These are phyloP conservation scores for Yamadazyma laniorum DNA, from an alignment of 805 yeast species.

Conservation along the genomic window DNA sequence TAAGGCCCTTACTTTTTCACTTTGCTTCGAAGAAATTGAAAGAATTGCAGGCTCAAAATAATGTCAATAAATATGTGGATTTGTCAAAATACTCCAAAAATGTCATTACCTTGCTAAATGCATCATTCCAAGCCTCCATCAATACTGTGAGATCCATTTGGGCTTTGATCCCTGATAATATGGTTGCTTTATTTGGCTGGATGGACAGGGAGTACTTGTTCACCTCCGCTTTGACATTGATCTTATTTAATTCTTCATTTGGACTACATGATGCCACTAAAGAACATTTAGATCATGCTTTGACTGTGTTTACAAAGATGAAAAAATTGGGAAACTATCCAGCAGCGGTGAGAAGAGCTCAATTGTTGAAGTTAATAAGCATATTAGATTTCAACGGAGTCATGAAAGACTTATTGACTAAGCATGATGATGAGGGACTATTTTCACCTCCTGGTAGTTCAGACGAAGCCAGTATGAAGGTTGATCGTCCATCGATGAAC, in stretches of 20 bases:
- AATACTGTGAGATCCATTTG: constrained; percentile 71
- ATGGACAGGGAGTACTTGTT: constrained; percentile 83
- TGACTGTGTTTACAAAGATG: constrained; percentile 69
- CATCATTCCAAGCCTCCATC: constrained; percentile 78
- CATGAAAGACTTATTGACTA: constrained; percentile 53
- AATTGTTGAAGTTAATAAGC: constrained; percentile 59
- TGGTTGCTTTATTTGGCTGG: constrained; percentile 84
- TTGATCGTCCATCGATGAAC: not conserved
- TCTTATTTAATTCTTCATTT: constrained; percentile 73
- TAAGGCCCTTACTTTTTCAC: constrained; percentile 72
- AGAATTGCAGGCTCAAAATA: constrained; percentile 39
- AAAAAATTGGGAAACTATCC: constrained; percentile 76
- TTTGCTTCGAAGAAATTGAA: constrained; percentile 68
- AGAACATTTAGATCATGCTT: constrained; percentile 70
- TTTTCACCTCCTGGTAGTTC: constrained; percentile 2
- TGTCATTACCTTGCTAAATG: constrained; percentile 65
- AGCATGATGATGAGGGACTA: constrained; percentile 51
- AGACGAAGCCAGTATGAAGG: not conserved
- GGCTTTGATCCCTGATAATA: constrained; percentile 71
- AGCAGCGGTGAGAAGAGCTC: constrained; percentile 72
- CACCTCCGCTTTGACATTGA: constrained; percentile 71
- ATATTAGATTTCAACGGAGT: constrained; percentile 68
- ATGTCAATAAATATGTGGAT: constrained; percentile 54
- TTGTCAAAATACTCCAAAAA: constrained; percentile 65
- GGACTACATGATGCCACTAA: constrained; percentile 78